Evolutionary conservation across 2,329 filamentous ascomycete species (phyloP).

Genomic region (Diaporthe helianthi): DNA sequence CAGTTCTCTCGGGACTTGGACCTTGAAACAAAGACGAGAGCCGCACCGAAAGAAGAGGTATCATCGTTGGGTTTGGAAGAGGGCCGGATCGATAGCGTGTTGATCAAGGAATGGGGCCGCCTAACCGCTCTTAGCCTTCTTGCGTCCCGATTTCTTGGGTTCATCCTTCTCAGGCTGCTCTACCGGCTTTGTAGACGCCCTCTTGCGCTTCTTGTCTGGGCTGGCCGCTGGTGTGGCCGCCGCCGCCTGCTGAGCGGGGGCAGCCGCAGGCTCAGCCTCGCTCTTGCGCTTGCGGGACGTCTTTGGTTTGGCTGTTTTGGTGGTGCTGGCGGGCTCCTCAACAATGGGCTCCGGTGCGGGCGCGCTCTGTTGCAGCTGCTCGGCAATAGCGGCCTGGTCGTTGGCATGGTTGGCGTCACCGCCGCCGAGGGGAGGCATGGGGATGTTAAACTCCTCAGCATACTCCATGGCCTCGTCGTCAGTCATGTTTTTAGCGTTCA

Average conservation of each 20-base stretch:
- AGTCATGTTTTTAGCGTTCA: slow-evolving; percentile 64
- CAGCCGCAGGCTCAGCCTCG: slow-evolving; percentile 47
- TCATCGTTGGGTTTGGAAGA: slow-evolving; percentile 42
- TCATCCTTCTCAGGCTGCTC: slow-evolving; percentile 60
- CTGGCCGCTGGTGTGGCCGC: slow-evolving; percentile 52
- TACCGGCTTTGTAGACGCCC: slow-evolving; percentile 58
- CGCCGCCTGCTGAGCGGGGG: slow-evolving; percentile 40
- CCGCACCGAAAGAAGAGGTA: slow-evolving; percentile 39
- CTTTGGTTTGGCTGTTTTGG: slow-evolving; percentile 64
- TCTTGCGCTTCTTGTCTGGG: slow-evolving; percentile 70
- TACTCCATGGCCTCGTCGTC: slow-evolving; percentile 67
- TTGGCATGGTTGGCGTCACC: slow-evolving; percentile 51
- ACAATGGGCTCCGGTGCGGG: slow-evolving; percentile 49
- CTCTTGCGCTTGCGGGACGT: slow-evolving; percentile 64
- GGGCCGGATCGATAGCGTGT: slow-evolving; percentile 43
- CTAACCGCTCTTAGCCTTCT: slow-evolving; percentile 59
- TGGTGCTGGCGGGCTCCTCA: slow-evolving; percentile 46
- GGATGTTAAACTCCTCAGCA: slow-evolving; percentile 64
- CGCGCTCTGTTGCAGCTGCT: slow-evolving; percentile 60
- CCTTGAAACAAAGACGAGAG: slow-evolving; percentile 25
- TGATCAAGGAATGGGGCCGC: slow-evolving; percentile 40
- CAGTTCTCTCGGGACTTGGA: slow-evolving; percentile 5
- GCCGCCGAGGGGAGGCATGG: slow-evolving; percentile 58
- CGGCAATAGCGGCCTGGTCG: slow-evolving; percentile 64
- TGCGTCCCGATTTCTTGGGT: slow-evolving; percentile 65